Conservation (phyloP, 306 rosid species). For the Gastrolobium villosum region DNA sequence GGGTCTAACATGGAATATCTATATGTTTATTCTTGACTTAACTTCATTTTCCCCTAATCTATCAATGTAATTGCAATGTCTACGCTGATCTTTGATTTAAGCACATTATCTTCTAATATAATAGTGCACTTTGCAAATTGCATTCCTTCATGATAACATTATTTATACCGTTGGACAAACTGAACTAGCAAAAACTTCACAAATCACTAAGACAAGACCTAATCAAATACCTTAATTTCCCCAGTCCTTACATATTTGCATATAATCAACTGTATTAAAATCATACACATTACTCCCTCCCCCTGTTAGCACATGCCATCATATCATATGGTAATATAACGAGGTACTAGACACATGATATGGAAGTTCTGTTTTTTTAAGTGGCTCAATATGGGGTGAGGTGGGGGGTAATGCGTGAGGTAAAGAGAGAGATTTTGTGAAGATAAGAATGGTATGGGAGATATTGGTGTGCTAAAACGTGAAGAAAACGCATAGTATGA, state of each 20-base stretch:
- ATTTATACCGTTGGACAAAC: not conserved
- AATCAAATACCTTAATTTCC: no score
- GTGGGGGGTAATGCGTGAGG: not conserved
- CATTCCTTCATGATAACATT: not conserved
- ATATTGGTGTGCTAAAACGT: not conserved
- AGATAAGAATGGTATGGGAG: not conserved
- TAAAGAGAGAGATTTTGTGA: not conserved
- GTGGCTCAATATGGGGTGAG: not conserved
- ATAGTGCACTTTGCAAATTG: not conserved
- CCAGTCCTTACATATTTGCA: not conserved
- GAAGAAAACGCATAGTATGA: not conserved
- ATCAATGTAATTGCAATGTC: constrained; percentile 3
- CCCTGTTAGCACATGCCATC: not conserved
- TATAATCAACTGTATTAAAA: not conserved
- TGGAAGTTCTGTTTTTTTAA: constrained; percentile 8
- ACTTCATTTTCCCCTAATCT: not conserved
- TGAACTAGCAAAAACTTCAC: not conserved
- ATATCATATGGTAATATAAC: not conserved
- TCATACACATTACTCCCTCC: not conserved
- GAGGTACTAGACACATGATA: not conserved
- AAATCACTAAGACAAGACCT: not conserved
- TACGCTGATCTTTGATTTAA: constrained; percentile 1
- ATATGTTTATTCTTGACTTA: not conserved
- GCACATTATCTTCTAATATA: not conserved
- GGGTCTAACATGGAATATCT: not conserved